Base-by-base conservation (phyloP, 805 yeast genomes). In the Suhomyces canberraensis region DNA sequence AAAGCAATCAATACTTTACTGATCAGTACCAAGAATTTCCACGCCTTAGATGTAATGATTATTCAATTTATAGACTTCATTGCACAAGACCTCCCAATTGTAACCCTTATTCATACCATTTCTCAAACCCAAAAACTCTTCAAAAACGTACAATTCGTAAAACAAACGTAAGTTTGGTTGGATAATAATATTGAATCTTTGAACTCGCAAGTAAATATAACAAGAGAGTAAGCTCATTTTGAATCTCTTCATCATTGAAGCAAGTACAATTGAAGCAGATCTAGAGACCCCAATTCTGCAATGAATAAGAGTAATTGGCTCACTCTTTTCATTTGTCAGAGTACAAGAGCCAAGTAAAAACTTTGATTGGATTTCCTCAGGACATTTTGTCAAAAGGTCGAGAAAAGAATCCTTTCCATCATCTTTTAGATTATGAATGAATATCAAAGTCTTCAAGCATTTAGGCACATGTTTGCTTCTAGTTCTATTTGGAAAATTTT, bases 241-340 rank as follows among this genome's bases (percentile, higher is more conserved):
- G 31, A 51, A 51, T 28, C 56, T 51, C 31, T 59, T 54, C 71
- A 66, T 66, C 24, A 64, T 52, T 35, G 60, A 56, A 2, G 71
- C 71, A 30, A 66, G 56, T 4, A 64, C 60, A 29, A 66, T 56
- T 9, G 70, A 55, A 4, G 71, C 73, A n/a, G 69, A 64, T 24
- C 73, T 48, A 4, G 69, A 63, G 13, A 66, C 73, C 0, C 73
- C 73, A 29, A 66, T 66, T 18, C 61, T 54, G 44, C 73, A 66
- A 42, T 66, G 71, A 13, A 62, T 55, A 37, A 66, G 42, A 1
- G 62, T 51, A 8, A 24, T n/a, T 5, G 27, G 46, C 44, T 6
- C 8, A 29, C 25, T 17, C 29, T 15, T 15, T 33, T 15, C 8
- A 35, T 34, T 8, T 37, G 33, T 8, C 11, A 11, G 14, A 8